Evolutionary conservation across 2,329 filamentous ascomycete species (phyloP), one percentile per base, ranked within the genome.

Genomic region (Ophiocordyceps polyrhachis-furcata): DNA sequence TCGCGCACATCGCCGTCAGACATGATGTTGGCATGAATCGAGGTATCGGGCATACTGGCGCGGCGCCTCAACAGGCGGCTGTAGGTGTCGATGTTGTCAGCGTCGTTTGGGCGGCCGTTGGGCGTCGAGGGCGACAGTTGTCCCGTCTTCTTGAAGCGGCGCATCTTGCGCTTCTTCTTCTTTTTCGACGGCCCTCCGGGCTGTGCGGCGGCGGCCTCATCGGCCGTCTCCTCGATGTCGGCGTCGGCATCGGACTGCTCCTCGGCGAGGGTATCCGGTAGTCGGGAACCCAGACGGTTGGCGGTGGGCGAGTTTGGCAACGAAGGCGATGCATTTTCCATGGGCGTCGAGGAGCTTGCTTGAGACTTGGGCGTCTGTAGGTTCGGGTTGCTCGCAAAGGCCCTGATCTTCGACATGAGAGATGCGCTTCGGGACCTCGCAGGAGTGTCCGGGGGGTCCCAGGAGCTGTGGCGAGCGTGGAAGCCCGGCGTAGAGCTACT

Each of bases 171-270:
- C 61, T 74, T 83, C 29, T 67, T 67, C 49, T 72, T 68, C 49
- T 72, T 68, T 49, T 71, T 73, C 2, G 25, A 28, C 2, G 61
- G 53, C 25, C 62, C 55, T 44, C 43, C 50, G 7, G 48, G 44
- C 8, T 67, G 65, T 14, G 63, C 57, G n/a, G 62, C 54, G 17
- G 64, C 64, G n/a, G 70, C 71, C 56, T 94, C 88, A 44, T 87
- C 85, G 0, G 79, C 83, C 41, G 86, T 93, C 57, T 91, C 85
- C 57, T 93, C 88, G 1, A 81, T 84, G 58, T 91, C 85, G 1
- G 82, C 72, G 47, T 73, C 71, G 23, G 66, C 65, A 40, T 68
- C 62, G 9, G 58, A 59, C 47, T 62, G 58, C 46, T 71, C 70
- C 50, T 74, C 72, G 40, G 65, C 61, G 45, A 77, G 58, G 1